phyloP scores from a whole-genome alignment of 1,139 yeast species.

The Kazachstania sp. region DNA sequence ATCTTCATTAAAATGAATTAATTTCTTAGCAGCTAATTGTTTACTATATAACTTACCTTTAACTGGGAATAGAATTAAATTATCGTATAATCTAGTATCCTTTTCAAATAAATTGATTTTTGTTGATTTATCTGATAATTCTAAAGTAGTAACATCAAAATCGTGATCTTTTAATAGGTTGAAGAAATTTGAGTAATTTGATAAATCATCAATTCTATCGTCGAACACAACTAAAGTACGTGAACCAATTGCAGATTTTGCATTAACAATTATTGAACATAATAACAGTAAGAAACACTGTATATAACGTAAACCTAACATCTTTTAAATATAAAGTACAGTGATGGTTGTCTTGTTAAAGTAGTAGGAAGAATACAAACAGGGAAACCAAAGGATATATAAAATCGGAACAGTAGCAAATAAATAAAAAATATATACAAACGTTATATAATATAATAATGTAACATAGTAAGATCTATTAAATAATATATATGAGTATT shows the following conservation, averaged over 20 bases:
- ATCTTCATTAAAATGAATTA: slow-evolving; percentile 46
- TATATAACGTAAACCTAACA: slow-evolving; percentile 1
- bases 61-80: slow-evolving; percentile 47
- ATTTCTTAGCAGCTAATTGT: slow-evolving; percentile 34
- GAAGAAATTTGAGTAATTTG: slow-evolving; percentile 30
- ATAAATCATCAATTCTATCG: slow-evolving; percentile 24
- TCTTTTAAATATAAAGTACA: neutral
- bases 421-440: neutral
- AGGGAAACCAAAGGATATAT: too few relatives aligned
- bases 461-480: too few relatives aligned
- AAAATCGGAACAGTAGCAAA: neutral
- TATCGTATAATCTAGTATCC: slow-evolving; percentile 42
- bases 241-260: slow-evolving; percentile 13
- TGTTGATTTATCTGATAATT: slow-evolving; percentile 24
- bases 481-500: neutral
- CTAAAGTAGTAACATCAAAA: slow-evolving; percentile 25
- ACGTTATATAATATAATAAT: too few relatives aligned
- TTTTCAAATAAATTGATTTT: slow-evolving; percentile 34
- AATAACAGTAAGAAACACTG: neutral
- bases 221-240: slow-evolving; percentile 35
- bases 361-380: too few relatives aligned
- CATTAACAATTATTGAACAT: neutral
- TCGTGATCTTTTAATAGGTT: slow-evolving; percentile 29
- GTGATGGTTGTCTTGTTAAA: too few relatives aligned
- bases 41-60: slow-evolving; percentile 38